Conservation (phyloP, 768 basidiomycete species). For the Hortiboletus campestris region DNA sequence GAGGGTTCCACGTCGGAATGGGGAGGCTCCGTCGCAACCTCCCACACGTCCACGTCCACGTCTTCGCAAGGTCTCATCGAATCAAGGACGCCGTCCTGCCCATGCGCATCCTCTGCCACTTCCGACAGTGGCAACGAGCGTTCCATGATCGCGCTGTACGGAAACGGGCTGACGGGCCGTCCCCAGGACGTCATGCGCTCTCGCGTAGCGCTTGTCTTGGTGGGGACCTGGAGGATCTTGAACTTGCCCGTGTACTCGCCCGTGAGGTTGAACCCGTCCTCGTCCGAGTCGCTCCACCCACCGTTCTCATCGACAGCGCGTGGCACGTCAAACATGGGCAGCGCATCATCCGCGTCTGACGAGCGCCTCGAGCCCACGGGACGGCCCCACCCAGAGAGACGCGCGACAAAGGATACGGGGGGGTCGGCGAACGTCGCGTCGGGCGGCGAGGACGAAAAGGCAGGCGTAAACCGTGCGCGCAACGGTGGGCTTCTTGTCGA, state of each 20-base stretch:
- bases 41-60: slow-evolving; percentile 12
- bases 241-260: slow-evolving; percentile 72
- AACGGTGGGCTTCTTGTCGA: slow-evolving; percentile 18
- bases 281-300: slow-evolving; percentile 31
- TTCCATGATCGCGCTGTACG: slow-evolving; percentile 36
- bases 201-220: slow-evolving; percentile 65
- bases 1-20: slow-evolving; percentile 15
- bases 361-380: not conserved
- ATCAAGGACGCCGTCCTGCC: not conserved
- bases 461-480: slow-evolving; percentile 37
- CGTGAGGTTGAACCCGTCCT: slow-evolving; percentile 33
- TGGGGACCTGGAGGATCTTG: slow-evolving; percentile 52
- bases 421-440: not conserved
- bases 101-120: slow-evolving; percentile 5
- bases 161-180: slow-evolving; percentile 68
- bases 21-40: slow-evolving; percentile 22
- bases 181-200: slow-evolving; percentile 60
- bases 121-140: slow-evolving; percentile 22
- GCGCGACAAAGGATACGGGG: slow-evolving; percentile 17
- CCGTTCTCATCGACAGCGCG: slow-evolving; percentile 3
- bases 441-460: slow-evolving; percentile 34
- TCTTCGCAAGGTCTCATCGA: slow-evolving; percentile 4
- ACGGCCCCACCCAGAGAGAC: slow-evolving; percentile 16
- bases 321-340: slow-evolving; percentile 17
- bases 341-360: slow-evolving; percentile 4